Conservation (phyloP, 345 rosid species). For the Combretum micranthum region DNA sequence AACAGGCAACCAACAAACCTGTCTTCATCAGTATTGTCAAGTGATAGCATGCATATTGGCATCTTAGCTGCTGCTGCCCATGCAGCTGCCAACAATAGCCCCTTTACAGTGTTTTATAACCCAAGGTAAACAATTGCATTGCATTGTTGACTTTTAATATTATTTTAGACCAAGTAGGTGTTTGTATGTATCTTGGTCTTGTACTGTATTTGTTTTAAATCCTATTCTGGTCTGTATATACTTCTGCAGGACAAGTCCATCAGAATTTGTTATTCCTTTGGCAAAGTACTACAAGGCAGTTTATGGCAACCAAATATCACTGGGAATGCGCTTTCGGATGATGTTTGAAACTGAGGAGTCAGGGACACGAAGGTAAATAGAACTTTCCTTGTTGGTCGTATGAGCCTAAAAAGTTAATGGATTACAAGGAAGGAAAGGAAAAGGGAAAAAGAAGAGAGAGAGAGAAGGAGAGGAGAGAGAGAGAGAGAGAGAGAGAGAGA, state of each 20-base stretch:
- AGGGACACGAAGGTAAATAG: slow-evolving; percentile 57
- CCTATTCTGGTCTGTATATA: neutral
- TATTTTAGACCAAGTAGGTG: too few relatives aligned
- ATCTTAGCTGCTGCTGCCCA: slow-evolving; percentile 97
- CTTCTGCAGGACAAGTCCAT: slow-evolving; percentile 67
- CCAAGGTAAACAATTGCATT: slow-evolving; percentile 45
- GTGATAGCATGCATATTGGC: slow-evolving; percentile 98
- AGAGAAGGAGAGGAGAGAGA: too few relatives aligned
- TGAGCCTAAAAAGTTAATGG: neutral
- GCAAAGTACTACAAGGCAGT: slow-evolving; percentile 89
- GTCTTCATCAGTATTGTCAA: slow-evolving; percentile 84
- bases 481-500: too few relatives aligned
- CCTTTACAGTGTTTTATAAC: slow-evolving; percentile 81
- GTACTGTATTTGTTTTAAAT: neutral
- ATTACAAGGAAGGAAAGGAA: too few relatives aligned
- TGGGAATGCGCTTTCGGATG: slow-evolving; percentile 93
- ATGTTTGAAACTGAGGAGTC: slow-evolving; percentile 98
- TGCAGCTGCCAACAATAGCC: slow-evolving; percentile 92
- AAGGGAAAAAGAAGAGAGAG: too few relatives aligned
- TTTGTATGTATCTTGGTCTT: neutral
- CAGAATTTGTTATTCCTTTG: slow-evolving; percentile 91
- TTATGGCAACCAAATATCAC: slow-evolving; percentile 65
- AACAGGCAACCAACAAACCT: slow-evolving; percentile 77
- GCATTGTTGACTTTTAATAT: too few relatives aligned
- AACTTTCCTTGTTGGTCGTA: neutral